Percentiles rank a stretch among this genome's conserved stretches.
These are phyloP conservation scores for Calonectria honghensis DNA, from an alignment of 2,329 filamentous ascomycete genomes.

Conservation along the genomic window DNA sequence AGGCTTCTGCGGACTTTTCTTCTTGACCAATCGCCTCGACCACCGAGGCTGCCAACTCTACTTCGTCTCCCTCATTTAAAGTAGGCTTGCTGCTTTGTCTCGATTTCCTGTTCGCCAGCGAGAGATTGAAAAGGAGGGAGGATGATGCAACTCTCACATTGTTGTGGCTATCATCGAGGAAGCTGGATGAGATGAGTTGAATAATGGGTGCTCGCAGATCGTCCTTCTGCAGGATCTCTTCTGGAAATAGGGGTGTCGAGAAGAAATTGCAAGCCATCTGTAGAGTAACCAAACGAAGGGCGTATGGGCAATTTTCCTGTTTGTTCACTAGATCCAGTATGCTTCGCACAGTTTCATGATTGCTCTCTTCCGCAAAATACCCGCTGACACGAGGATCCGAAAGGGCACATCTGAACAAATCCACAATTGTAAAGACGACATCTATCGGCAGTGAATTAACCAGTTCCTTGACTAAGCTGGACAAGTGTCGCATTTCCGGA, in stretches of 20 bases:
- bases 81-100: slow-evolving; percentile 75
- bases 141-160: slow-evolving; percentile 88
- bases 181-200: slow-evolving; percentile 82
- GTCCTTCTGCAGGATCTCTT: slow-evolving; percentile 74
- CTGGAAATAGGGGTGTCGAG: slow-evolving; percentile 81
- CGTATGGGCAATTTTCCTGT: slow-evolving; percentile 81
- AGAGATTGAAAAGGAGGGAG: slow-evolving; percentile 88
- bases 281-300: slow-evolving; percentile 86
- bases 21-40: slow-evolving; percentile 82
- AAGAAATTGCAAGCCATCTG: slow-evolving; percentile 93
- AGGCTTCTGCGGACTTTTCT: slow-evolving; percentile 79
- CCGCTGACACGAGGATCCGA: slow-evolving; percentile 86
- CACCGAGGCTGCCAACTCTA: slow-evolving; percentile 87
- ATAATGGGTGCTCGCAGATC: slow-evolving; percentile 76
- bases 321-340: slow-evolving; percentile 77
- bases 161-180: slow-evolving; percentile 84
- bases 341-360: slow-evolving; percentile 77
- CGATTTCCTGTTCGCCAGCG: slow-evolving; percentile 80
- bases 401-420: slow-evolving; percentile 86
- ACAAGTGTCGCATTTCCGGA: slow-evolving; percentile 81
- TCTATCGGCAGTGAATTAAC: slow-evolving; percentile 76
- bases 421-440: slow-evolving; percentile 86
- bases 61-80: slow-evolving; percentile 81
- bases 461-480: slow-evolving; percentile 74
- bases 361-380: slow-evolving; percentile 86